A percentile compares a stretch with the other conserved stretches of the same genome.
phyloP scores from a whole-genome alignment of 148 eudicot genomes.

The Spergularia marina region DNA sequence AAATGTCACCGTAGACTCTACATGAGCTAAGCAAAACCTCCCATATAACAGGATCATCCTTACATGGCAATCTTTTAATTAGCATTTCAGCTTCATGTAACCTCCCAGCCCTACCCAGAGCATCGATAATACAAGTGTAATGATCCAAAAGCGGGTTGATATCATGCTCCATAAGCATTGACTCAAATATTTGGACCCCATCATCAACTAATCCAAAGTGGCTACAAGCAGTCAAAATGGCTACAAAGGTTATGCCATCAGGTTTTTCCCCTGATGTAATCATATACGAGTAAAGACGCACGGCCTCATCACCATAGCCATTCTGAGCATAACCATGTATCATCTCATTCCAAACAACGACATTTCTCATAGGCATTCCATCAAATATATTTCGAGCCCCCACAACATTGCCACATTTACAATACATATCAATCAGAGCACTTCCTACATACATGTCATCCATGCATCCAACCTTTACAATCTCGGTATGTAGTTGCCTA shows the following conservation, averaged over 20 bases:
- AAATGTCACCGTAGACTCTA: slow-evolving; percentile 55
- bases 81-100: slow-evolving; percentile 58
- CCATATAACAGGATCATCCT: slow-evolving; percentile 67
- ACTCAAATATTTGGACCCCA: slow-evolving; percentile 51
- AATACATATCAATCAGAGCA: slow-evolving; percentile 68
- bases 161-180: slow-evolving; percentile 46
- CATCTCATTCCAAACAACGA: slow-evolving; percentile 73
- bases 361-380: slow-evolving; percentile 42
- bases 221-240: slow-evolving; percentile 70
- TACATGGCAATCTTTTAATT: slow-evolving; percentile 48
- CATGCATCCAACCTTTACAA: slow-evolving; percentile 48
- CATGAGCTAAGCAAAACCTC: slow-evolving; percentile 80
- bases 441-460: slow-evolving; percentile 61
- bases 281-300: slow-evolving; percentile 50
- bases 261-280: slow-evolving; percentile 42
- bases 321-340: slow-evolving; percentile 77
- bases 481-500: slow-evolving; percentile 53
- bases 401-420: slow-evolving; percentile 64
- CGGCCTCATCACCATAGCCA: slow-evolving; percentile 59
- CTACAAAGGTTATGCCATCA: slow-evolving; percentile 58
- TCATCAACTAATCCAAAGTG: slow-evolving; percentile 65
- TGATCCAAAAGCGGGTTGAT: slow-evolving; percentile 56
- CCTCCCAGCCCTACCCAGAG: slow-evolving; percentile 75
- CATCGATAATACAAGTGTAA: slow-evolving; percentile 72
- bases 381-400: slow-evolving; percentile 48